Evolutionary conservation across 1,284 basidiomycete genomes (phyloP).

Genomic region (Trichosporon coremiiforme): DNA sequence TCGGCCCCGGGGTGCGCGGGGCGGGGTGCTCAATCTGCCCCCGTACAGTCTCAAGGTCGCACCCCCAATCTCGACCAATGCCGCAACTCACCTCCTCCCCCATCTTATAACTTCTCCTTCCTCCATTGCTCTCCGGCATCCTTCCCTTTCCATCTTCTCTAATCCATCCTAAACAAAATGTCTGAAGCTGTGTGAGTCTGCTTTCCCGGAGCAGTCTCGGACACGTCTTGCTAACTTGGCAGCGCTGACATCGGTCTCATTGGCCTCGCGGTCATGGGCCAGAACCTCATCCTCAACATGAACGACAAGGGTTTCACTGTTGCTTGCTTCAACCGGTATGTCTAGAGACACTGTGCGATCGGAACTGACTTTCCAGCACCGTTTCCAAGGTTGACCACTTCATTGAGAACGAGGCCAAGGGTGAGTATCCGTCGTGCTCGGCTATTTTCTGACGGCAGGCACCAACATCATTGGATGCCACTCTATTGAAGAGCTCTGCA

Average conservation of each 20-base stretch:
- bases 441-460: constrained; percentile 60
- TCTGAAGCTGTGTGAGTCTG: constrained; percentile 11
- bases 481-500: constrained; percentile 81
- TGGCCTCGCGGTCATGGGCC: constrained; percentile 96
- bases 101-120: constrained; percentile 8
- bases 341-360: neutral
- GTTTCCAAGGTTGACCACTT: constrained; percentile 95
- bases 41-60: constrained; percentile 3
- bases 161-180: constrained; percentile 16
- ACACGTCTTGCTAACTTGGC: constrained; percentile 23
- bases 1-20: constrained; percentile 8
- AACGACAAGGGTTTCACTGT: constrained; percentile 99
- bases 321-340: constrained; percentile 86
- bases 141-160: neutral
- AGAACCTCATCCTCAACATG: constrained; percentile 97
- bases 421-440: constrained; percentile 58
- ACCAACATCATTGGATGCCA: constrained; percentile 94
- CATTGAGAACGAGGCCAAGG: constrained; percentile 96
- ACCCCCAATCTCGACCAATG: constrained; percentile 13
- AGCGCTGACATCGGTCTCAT: constrained; percentile 56
- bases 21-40: neutral
- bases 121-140: neutral
- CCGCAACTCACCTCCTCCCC: neutral
- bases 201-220: neutral
- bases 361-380: constrained; percentile 59